Evolutionary conservation across 2,329 filamentous ascomycete species (phyloP).

Genomic region (Talaromyces sp.): DNA sequence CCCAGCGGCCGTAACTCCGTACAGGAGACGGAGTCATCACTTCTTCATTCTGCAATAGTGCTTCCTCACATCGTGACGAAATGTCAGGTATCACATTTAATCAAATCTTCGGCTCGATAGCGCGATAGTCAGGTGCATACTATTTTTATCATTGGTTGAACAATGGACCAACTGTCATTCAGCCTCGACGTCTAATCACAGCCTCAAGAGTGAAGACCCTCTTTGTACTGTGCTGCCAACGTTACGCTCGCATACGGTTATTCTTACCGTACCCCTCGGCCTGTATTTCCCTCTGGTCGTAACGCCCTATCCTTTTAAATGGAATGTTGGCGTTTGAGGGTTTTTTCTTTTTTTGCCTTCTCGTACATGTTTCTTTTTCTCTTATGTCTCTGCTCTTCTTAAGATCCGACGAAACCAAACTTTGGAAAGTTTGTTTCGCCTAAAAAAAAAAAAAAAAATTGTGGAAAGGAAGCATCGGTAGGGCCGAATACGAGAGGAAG

Average conservation of each 20-base stretch:
- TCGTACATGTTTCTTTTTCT: background rate
- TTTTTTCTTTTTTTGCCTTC: background rate
- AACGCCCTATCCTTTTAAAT: background rate
- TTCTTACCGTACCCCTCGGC: slow-evolving; percentile 5
- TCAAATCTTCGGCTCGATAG: background rate
- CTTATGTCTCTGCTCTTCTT: background rate
- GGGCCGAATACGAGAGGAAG: background rate
- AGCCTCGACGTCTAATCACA: background rate
- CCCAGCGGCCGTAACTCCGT: no score
- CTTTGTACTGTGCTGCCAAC: background rate
- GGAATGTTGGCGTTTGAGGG: background rate
- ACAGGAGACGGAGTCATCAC: background rate
- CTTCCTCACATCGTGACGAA: background rate
- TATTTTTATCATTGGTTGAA: background rate
- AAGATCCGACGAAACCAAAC: background rate
- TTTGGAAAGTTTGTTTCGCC: background rate
- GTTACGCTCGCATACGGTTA: slow-evolving; percentile 2
- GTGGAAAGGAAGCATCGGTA: background rate
- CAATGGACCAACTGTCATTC: background rate
- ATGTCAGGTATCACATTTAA: background rate
- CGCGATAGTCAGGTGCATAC: background rate
- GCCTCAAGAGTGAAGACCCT: background rate
- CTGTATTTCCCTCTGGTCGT: background rate
- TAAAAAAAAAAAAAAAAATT: background rate
- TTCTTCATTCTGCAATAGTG: background rate